phyloP scores from a whole-genome alignment of 345 rosid genomes.

The Gynandropsis gynandra region DNA sequence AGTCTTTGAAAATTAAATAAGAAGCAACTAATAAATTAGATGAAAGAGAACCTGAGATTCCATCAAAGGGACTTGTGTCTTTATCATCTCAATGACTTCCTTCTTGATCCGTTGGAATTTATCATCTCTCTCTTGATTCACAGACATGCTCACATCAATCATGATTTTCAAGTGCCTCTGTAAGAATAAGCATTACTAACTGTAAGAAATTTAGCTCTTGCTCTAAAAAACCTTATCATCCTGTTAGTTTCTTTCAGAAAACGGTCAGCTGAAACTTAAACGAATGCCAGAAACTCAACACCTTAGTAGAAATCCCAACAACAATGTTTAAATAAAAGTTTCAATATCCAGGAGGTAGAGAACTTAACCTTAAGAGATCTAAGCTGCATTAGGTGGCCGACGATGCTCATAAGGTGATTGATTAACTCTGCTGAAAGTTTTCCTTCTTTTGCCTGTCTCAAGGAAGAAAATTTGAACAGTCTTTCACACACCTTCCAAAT shows the following conservation, averaged over 20 bases:
- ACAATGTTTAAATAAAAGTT: not conserved
- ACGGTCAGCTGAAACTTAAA: not conserved
- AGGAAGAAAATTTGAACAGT: conserved; percentile 19
- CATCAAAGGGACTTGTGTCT: conserved; percentile 38
- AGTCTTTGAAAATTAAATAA: conserved; percentile 9
- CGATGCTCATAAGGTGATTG: conserved; percentile 79
- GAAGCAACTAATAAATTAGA: conserved; percentile 1
- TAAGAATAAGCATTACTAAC: conserved; percentile 19
- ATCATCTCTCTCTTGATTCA: conserved; percentile 74
- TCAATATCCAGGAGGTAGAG: not conserved
- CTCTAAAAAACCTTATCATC: not conserved
- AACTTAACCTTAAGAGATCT: conserved; percentile 77
- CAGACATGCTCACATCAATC: conserved; percentile 57
- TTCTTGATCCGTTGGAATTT: conserved; percentile 72
- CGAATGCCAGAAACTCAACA: conserved; percentile 5
- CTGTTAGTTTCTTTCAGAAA: conserved; percentile 1
- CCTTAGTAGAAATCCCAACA: conserved; percentile 11
- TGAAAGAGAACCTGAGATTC: conserved; percentile 51
- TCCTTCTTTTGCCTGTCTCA: conserved; percentile 83
- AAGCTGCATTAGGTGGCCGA: conserved; percentile 88
- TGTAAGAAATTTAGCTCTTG: conserved; percentile 2
- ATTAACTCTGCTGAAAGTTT: conserved; percentile 71
- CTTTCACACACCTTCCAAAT: conserved; percentile 11
- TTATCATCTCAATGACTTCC: conserved; percentile 78
- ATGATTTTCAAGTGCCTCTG: conserved; percentile 88